These are phyloP conservation scores for Pleochaeta shiraiana DNA, from an alignment of 2,329 filamentous ascomycete genomes.

Conservation along the genomic window DNA sequence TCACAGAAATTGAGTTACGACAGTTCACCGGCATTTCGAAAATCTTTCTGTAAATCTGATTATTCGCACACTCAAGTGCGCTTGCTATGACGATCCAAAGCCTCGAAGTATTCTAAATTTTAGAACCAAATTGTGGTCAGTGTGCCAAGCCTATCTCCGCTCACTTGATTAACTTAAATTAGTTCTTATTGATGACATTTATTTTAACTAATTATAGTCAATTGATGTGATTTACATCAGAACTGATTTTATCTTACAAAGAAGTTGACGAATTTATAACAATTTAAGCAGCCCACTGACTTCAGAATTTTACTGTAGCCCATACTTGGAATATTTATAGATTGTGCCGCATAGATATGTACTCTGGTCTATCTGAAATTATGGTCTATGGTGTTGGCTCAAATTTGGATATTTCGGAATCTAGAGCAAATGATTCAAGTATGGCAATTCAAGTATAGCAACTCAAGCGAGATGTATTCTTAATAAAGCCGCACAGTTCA, in stretches of 20 bases:
- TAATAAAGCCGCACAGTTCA: not conserved
- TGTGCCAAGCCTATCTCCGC: not conserved
- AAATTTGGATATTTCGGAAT: not conserved
- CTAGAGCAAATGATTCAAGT: not conserved
- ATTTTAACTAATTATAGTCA: slow-evolving; percentile 5
- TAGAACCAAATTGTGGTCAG: not conserved
- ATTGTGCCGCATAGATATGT: not conserved
- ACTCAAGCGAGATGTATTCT: not conserved
- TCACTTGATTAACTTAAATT: slow-evolving; percentile 4
- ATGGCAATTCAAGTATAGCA: not conserved
- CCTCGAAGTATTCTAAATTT: not conserved
- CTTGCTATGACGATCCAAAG: not conserved
- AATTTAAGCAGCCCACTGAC: not conserved
- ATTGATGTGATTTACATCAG: slow-evolving; percentile 6
- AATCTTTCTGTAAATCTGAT: not conserved
- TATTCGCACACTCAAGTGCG: not conserved
- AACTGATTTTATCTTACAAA: not conserved
- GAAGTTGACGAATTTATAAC: not conserved
- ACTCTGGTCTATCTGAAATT: not conserved
- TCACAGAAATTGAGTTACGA: not conserved
- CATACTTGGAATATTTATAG: not conserved
- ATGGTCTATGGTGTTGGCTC: not conserved
- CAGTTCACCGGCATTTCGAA: not conserved
- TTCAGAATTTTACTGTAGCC: not conserved
- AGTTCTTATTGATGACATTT: not conserved